Evolutionary conservation across 139 green algal species (phyloP).

Genomic region (Tetraselmis chui): DNA sequence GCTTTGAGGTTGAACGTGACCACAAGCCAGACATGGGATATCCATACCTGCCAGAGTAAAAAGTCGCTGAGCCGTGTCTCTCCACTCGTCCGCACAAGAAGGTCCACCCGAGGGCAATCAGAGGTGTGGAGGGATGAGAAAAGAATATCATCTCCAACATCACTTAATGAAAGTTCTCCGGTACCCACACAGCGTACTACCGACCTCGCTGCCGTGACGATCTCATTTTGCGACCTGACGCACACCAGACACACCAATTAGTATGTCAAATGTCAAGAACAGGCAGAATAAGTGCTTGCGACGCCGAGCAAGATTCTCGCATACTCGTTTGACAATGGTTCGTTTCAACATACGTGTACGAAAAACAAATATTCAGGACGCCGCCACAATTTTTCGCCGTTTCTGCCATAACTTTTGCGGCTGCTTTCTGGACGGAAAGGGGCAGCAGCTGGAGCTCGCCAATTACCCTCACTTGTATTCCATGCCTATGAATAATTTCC

Average conservation of each 20-base stretch:
- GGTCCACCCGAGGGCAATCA: slow-evolving; percentile 63
- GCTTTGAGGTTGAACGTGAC: neutral
- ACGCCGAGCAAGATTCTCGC: neutral
- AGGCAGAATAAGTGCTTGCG: no score
- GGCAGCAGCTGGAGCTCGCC: slow-evolving; percentile 71
- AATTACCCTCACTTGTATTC: slow-evolving; percentile 66
- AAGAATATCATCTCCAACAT: neutral
- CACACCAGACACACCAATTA: slow-evolving; percentile 4
- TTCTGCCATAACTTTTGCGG: slow-evolving; percentile 52
- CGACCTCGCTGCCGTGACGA: neutral
- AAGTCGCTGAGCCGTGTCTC: slow-evolving; percentile 88
- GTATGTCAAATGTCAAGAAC: neutral
- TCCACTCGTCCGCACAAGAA: slow-evolving; percentile 82
- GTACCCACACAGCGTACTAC: neutral
- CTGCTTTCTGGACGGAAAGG: slow-evolving; percentile 51
- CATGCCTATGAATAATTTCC: slow-evolving; percentile 43
- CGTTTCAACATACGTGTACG: slow-evolving; percentile 65
- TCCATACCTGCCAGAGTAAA: slow-evolving; percentile 41
- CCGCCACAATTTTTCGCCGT: slow-evolving; percentile 36
- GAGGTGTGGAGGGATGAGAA: neutral
- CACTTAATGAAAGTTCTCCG: neutral
- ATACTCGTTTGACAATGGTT: neutral
- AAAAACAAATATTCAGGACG: slow-evolving; percentile 87
- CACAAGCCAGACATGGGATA: no score
- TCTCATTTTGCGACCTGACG: neutral